Evolutionary conservation across 768 basidiomycete species (phyloP), one percentile per base, ranked within the genome.

Genomic region (Melanogaster broomeanus): DNA sequence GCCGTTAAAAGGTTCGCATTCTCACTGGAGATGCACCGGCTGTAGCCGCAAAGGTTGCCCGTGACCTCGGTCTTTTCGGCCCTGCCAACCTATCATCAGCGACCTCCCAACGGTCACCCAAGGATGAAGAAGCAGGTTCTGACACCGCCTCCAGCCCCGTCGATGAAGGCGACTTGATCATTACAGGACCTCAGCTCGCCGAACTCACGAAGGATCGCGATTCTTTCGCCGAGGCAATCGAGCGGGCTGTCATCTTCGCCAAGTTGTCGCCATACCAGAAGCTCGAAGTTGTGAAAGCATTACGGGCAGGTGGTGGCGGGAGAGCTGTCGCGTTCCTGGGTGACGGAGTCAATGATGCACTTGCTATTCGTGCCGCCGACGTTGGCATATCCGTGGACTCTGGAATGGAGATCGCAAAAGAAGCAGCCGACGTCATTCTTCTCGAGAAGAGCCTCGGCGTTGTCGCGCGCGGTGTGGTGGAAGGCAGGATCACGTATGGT

Each of bases 31-130:
- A 71, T 42, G 61, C 51, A 22, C 64, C 71, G 18, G 64, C 70
- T 3, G 68, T 72, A 4, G 70, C 70, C 34, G 68, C 68, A 45
- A 72, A 71, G 53, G 72, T 72, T 33, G 72, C 70, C 11, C 72
- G 68, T 33, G 70, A 72, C 38, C 64, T 71, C 38, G 70, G 70
- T 11, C 59, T 71, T 45, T 63, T 73, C 43, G 49, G 53, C 28
- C 18, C 57, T 25, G 4, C 56, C 46, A 66, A 66, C 38, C 46
- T 59, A 24, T 46, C 55, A 10, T 46, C 53, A 25, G 24, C 18
- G 2, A 16, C 44, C 4, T 37, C 41, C 18, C 21, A n/a, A 30
- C 45, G 42, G 22, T 49, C 48, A 10, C 49, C 31, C 7, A 70
- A 66, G 48, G 68, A 64, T 28, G 66, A 63, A 48, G 66, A 68